Conservation (phyloP, 2,329 filamentous ascomycete genomes). For the Capronia epimyces region DNA sequence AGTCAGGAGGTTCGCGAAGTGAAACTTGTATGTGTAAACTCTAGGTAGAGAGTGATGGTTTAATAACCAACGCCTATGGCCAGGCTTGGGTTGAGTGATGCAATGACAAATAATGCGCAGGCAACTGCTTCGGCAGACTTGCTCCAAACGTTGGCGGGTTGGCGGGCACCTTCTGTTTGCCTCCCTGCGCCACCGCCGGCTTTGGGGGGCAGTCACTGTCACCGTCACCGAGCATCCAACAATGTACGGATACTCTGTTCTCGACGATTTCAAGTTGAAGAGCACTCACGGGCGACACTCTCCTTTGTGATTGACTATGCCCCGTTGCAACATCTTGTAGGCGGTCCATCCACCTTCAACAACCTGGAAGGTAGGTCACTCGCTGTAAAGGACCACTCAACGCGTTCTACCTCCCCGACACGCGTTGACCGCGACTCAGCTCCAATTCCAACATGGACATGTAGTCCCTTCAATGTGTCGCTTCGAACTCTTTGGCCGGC, state of each 20-base stretch:
- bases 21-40: slow-evolving; percentile 2
- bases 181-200: too few species aligned
- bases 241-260: not conserved
- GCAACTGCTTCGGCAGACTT: not conserved
- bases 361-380: not conserved
- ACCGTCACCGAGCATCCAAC: not conserved
- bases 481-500: slow-evolving; percentile 42
- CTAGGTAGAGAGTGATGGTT: not conserved
- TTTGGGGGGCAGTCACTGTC: too few species aligned
- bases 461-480: slow-evolving; percentile 39
- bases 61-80: not conserved
- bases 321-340: not conserved
- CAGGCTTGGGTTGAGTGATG: slow-evolving; percentile 5
- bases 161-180: too few species aligned
- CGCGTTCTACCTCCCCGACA: not conserved
- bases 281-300: not conserved
- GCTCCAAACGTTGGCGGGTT: not conserved
- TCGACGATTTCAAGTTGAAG: not conserved
- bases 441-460: slow-evolving; percentile 11
- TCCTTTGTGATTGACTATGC: not conserved
- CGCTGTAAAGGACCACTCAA: not conserved
- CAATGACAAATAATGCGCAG: slow-evolving; percentile 1
- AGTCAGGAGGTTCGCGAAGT: slow-evolving; percentile 27
- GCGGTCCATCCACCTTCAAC: not conserved
- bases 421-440: slow-evolving; percentile 10